Evolutionary conservation across 345 rosid species (phyloP), one percentile per base, ranked within the genome.

Genomic region (Euphorbia tirucalli): DNA sequence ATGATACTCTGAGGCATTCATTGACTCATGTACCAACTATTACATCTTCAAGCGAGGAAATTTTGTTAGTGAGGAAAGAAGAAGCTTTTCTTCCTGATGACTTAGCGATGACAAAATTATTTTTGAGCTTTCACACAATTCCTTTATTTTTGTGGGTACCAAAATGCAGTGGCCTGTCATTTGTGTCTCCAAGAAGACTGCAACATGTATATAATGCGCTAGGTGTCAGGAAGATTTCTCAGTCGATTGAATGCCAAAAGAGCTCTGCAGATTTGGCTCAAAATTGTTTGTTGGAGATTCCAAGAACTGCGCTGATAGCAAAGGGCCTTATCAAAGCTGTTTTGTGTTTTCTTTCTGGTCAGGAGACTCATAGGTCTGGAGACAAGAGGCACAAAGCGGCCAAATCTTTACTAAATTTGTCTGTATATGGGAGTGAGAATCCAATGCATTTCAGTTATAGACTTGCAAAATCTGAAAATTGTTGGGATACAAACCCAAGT

Each of bases 41-140:
- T 1, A 11, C 15, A 28, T 25, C 24, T 59, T 18, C 27, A 25
- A 13, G 19, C 41, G 63, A 61, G 19, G 73, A 61, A 60, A 74
- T 74, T 68, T 74, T 11, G 35, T 60, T 74, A 21, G 39, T 50
- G 67, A 68, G 46, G 25, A 50, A 31, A 32, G 44, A 68, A 37
- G 73, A 74, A 15, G 73, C 52, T 10, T 74, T 74, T n/a, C 27
- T 74, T 32, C 63, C 73, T 7, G 73, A 74, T 68, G 73, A 74
- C 64, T 35, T 61, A 37, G 54, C 37, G 14, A 25, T 68, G 30
- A 24, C 63, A 32, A 46, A 41, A 13, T 18, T 74, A 1, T 59
- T 74, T 59, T 48, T 24, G 0, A 30, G 70, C 13, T 3, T 6
- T 28, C 14, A 18, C 1, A 15, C 14, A 19, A 25, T 48, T 25